Percentiles rank a stretch among this genome's conserved stretches.
These are phyloP conservation scores for Cydonia oblonga DNA, from an alignment of 331 rosid species.

Conservation along the genomic window DNA sequence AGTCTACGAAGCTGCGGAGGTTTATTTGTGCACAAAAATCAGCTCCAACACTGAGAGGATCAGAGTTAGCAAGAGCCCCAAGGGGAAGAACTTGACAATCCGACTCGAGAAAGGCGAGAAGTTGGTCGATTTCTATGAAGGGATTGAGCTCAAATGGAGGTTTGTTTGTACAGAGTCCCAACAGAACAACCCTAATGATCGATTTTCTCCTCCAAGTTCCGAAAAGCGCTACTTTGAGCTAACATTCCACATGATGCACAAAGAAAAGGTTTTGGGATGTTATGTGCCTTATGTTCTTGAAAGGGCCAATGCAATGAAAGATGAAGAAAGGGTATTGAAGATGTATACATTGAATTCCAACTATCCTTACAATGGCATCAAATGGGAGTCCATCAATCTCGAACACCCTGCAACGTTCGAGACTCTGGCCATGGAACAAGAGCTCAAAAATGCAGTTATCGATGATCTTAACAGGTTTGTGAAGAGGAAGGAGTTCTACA, in stretches of 20 bases:
- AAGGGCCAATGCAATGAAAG: slow-evolving; percentile 27
- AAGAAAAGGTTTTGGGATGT: slow-evolving; percentile 15
- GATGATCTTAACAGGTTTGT: slow-evolving; percentile 61
- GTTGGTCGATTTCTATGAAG: slow-evolving; percentile 31
- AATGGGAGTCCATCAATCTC: slow-evolving; percentile 63
- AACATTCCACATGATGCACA: slow-evolving; percentile 37
- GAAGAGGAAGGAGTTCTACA: slow-evolving; percentile 60
- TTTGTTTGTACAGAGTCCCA: slow-evolving; percentile 27
- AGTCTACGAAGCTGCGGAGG: slow-evolving; percentile 62
- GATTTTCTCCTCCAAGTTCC: slow-evolving; percentile 3
- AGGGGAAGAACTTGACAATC: slow-evolving; percentile 43
- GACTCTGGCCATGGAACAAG: slow-evolving; percentile 64
- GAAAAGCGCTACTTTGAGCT: slow-evolving; percentile 50
- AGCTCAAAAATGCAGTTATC: slow-evolving; percentile 24
- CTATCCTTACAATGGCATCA: slow-evolving; percentile 15
- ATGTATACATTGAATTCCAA: slow-evolving; percentile 40
- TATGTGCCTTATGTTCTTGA: slow-evolving; percentile 51
- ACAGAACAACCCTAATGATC: slow-evolving; percentile 18
- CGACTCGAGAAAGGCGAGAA: slow-evolving; percentile 51
- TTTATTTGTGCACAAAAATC: slow-evolving; percentile 44
- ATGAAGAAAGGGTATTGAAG: slow-evolving; percentile 40
- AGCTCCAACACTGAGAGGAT: slow-evolving; percentile 41
- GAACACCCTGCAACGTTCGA: slow-evolving; percentile 77
- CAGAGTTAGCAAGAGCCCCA: slow-evolving; percentile 42
- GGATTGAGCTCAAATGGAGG: slow-evolving; percentile 34